Base-by-base conservation (phyloP, 768 basidiomycete species). In the Leccinum disarticulatum region DNA sequence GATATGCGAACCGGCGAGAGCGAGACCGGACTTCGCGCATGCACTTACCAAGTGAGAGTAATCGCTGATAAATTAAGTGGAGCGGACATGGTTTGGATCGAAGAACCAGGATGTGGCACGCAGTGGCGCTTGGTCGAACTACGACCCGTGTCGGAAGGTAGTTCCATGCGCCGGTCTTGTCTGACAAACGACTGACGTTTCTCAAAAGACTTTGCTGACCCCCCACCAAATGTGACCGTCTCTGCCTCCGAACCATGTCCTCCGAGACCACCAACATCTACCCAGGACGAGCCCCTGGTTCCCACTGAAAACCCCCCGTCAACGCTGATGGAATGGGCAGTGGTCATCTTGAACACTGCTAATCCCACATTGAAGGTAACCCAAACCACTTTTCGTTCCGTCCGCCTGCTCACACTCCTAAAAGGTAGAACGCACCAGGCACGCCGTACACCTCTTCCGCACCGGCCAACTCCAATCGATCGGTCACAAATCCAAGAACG, bases 261-360 rank as follows among this genome's bases (percentile, higher is more conserved):
- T 11, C 15, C 27, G 5, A 31, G 13, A 14, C 48, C 15, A 33
- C 17, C 10, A 0, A 33, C 19, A 14, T 27, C 51, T 1, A 33
- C 30, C n/a, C 31, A 52, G 7, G 51, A 33, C 19, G 51, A 52
- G 31, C 51, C 51, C 19, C 31, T 52, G 8, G 5, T 52, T 6
- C 51, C 51, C 31, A 33, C 51, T 13, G 51, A 35, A 22, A 81
- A 38, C 17, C 25, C 15, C 52, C 68, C 83, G 0, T 90, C 90
- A n/a, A 87, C 88, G 0, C 77, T 92, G 13, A 84, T 91, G 68
- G 81, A 90, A 67, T 92, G 87, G 85, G 88, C 89, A 19, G 87
- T 90, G 6, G 74, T 91, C 7, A 89, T 93, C 53, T 77, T 93
- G 28, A 88, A 90, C 64, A 92, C 91, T 0, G 72, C 88, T 5